Percentiles rank a stretch among this genome's conserved stretches.
phyloP scores from a whole-genome alignment of 768 basidiomycete species.

The Pleurotus ostreatus region DNA sequence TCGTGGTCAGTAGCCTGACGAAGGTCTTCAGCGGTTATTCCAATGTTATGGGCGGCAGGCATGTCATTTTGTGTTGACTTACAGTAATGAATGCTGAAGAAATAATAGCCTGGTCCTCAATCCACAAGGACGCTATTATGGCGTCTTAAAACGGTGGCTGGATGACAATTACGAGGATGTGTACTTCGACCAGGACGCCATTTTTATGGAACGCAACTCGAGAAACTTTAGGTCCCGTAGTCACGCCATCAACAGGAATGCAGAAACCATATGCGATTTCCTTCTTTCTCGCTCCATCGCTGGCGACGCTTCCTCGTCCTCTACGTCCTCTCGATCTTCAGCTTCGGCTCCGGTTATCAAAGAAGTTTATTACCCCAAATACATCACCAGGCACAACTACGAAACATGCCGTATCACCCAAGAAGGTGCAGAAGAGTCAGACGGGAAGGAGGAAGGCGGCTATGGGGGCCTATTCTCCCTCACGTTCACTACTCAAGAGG shows the following conservation, averaged over 20 bases:
- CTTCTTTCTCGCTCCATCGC: slow-evolving; percentile 41
- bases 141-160: slow-evolving; percentile 43
- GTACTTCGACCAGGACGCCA: slow-evolving; percentile 70
- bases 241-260: slow-evolving; percentile 57
- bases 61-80: slow-evolving; percentile 6
- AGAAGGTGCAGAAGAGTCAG: not conserved
- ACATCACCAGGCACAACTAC: slow-evolving; percentile 52
- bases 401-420: slow-evolving; percentile 36
- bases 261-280: slow-evolving; percentile 60
- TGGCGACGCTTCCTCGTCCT: slow-evolving; percentile 12
- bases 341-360: slow-evolving; percentile 36
- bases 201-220: slow-evolving; percentile 82
- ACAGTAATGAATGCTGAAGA: not conserved
- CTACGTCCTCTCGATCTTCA: no score
- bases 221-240: slow-evolving; percentile 65
- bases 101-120: slow-evolving; percentile 61
- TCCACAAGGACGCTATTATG: slow-evolving; percentile 53
- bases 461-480: slow-evolving; percentile 69
- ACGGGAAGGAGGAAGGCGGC: slow-evolving; percentile 26
- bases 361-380: slow-evolving; percentile 70
- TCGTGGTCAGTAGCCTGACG: slow-evolving; percentile 69
- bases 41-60: slow-evolving; percentile 85
- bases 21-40: slow-evolving; percentile 78
- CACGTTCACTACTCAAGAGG: slow-evolving; percentile 50
- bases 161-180: slow-evolving; percentile 53